Base-by-base conservation (phyloP, 495 filamentous ascomycete species). In the Parathielavia hyrcaniae region DNA sequence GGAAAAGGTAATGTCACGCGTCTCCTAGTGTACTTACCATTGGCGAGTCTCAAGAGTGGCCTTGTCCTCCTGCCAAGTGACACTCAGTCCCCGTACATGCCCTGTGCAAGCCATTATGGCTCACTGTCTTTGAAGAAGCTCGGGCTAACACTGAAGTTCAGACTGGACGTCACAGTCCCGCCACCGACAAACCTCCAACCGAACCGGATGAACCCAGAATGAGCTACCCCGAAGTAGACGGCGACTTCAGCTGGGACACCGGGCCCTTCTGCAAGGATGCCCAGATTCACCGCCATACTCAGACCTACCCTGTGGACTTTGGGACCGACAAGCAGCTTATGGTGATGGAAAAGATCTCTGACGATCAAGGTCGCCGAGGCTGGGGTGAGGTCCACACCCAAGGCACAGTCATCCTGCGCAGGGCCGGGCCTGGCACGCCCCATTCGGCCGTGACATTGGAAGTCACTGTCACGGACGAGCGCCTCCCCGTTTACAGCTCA, bases 351-450 rank as follows among this genome's bases (percentile, higher is more conserved):
- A 43, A 46, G 32, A 30, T 62, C 10, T 41, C 64, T 8, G 50
- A 56, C 8, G 56, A 61, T 23, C 35, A 64, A 23, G 36, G 46
- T 19, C 59, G 66, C n/a, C 52, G 45, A 16, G 51, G 56, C n/a
- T 48, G 55, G n/a, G 40, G 32, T 23, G 43, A 57, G 23, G 63
- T 76, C 32, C 67, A 62, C 34, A 62, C 76, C 26, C 69, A 65
- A 34, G 76, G 76, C 19, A 61, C 71, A 36, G 58, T 79, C 39
- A 57, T 74, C 43, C 45, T 79, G 35, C 75, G 75, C 41, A 66
- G 67, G 1, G 46, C 56, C 22, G 65, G 61, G 10, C 51, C 59
- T 17, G 51, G 58, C 35, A 61, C 46, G 7, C 59, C 69, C 3
- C 35, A 22, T 1, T 67, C 75, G 1, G 63, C 66, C 0, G 50